A percentile compares a stretch with the other conserved stretches of the same genome.
phyloP scores from a whole-genome alignment of 1,284 basidiomycete genomes.

The Melampsora abietis-canadensis region DNA sequence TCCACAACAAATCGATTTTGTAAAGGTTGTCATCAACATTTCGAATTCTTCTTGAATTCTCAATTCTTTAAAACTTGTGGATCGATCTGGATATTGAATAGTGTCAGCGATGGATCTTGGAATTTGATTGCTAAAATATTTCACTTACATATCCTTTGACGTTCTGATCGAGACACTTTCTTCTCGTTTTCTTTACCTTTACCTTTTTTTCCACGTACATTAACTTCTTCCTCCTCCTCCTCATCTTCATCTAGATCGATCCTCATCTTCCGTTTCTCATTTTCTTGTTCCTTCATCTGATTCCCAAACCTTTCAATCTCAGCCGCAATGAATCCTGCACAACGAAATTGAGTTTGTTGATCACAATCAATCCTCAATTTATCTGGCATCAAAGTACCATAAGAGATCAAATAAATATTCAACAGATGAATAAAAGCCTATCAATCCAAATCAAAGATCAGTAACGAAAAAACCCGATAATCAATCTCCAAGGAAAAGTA shows the following conservation, averaged over 20 bases:
- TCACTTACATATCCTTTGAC: no score
- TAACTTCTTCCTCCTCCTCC: background rate
- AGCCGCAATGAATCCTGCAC: conserved; percentile 47
- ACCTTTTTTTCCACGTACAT: background rate
- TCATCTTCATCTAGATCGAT: conserved; percentile 6
- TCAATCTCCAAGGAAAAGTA: background rate
- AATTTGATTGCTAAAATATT: no score
- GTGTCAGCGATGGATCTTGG: no score
- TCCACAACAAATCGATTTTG: conserved; percentile 35
- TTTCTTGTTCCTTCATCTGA: conserved; percentile 26
- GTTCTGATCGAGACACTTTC: no score
- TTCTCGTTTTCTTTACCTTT: no score
- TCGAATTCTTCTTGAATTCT: conserved; percentile 27
- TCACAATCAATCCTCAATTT: conserved; percentile 47
- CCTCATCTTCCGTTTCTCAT: background rate
- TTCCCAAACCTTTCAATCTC: conserved; percentile 49
- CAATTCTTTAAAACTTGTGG: conserved; percentile 16
- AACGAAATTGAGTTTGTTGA: conserved; percentile 48
- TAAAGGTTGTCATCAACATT: conserved; percentile 38
- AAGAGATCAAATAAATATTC: conserved; percentile 39
- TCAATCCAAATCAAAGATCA: background rate
- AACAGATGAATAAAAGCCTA: conserved; percentile 41
- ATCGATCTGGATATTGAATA: background rate
- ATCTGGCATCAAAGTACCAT: conserved; percentile 30
- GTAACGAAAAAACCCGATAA: background rate